Conservation (phyloP, 1,139 yeast genomes). For the Geotrichum macrosporum region DNA sequence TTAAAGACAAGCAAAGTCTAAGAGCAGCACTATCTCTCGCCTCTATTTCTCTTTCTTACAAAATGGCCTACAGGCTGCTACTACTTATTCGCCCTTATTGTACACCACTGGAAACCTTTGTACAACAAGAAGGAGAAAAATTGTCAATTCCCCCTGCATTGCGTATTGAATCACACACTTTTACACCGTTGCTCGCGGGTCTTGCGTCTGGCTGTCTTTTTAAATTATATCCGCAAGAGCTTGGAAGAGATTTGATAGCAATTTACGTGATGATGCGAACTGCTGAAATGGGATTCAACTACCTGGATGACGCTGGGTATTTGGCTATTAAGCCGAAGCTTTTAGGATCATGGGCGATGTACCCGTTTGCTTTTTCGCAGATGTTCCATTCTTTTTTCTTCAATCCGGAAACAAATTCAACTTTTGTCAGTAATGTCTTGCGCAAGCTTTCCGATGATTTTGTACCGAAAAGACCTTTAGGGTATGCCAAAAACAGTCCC, state of each 20-base stretch:
- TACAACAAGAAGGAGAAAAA: slow-evolving; percentile 13
- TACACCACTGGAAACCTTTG: slow-evolving; percentile 7
- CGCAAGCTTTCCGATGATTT: slow-evolving; percentile 34
- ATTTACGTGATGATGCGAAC: slow-evolving; percentile 38
- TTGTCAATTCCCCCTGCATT: slow-evolving; percentile 19
- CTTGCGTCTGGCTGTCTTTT: slow-evolving; percentile 34
- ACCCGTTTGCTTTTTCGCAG: slow-evolving; percentile 43
- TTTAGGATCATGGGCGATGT: slow-evolving; percentile 41
- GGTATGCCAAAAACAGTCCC: slow-evolving; percentile 29
- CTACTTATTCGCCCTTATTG: slow-evolving; percentile 19
- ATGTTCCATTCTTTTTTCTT: slow-evolving; percentile 38
- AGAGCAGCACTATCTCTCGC: slow-evolving; percentile 32
- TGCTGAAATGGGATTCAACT: slow-evolving; percentile 38
- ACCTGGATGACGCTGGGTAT: slow-evolving; percentile 37
- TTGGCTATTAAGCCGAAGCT: slow-evolving; percentile 36
- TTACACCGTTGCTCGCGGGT: slow-evolving; percentile 33
- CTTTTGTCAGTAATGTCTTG: slow-evolving; percentile 34
- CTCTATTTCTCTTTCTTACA: slow-evolving; percentile 32
- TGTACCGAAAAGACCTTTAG: slow-evolving; percentile 34
- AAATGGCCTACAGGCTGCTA: slow-evolving; percentile 27
- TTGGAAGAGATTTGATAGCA: slow-evolving; percentile 34
- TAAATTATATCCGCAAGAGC: slow-evolving; percentile 31
- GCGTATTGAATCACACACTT: slow-evolving; percentile 22
- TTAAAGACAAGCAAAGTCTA: slow-evolving; percentile 22
- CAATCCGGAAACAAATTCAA: slow-evolving; percentile 39